Evolutionary conservation across 148 eudicot species (phyloP), one percentile per base, ranked within the genome.

Genomic region (Fagopyrum tataricum): DNA sequence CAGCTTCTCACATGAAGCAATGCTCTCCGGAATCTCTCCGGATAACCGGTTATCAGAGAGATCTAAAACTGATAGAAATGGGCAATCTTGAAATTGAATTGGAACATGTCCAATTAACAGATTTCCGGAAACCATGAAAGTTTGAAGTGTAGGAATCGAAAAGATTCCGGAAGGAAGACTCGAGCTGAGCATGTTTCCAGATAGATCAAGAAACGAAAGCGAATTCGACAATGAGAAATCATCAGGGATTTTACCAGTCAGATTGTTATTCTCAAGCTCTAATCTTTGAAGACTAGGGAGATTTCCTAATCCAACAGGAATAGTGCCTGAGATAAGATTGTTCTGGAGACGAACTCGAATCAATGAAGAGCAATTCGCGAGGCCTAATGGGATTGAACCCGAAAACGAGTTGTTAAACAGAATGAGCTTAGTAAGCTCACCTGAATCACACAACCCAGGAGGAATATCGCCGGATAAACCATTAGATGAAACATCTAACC

Each of bases 401-500:
- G 93, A 85, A 37, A 94, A 90, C 1, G 81, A 78, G 48, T 94
- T 94, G 78, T 91, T 91, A 70, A 91, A 91, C 1, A 91, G 85
- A 62, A 91, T 90, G 76, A 94, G 90, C 78, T 91, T 94, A 7
- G 89, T 87, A 47, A 94, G 92, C 73, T 89, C 90, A 18, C 90
- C 90, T 71, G 74, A 76, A 71, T 72, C 55, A 73, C 98, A 94
- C 51, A 94, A 67, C 15, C 77, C 71, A 0, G 56, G 49, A 0
- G 98, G 98, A 77, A 94, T 83, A 7, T 73, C 78, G 47, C 97
- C 91, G 2, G 97, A 80, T 9, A 94, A 75, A 7, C 84, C 85
- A 72, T 94, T 94, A 42, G 98, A 91, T 13, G 98, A 94, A 20
- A 88, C 80, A 80, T 94, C 98, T 64, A 94, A 69, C 90, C 90